Conservation (phyloP, 345 rosid species). For the Salix udensis region DNA sequence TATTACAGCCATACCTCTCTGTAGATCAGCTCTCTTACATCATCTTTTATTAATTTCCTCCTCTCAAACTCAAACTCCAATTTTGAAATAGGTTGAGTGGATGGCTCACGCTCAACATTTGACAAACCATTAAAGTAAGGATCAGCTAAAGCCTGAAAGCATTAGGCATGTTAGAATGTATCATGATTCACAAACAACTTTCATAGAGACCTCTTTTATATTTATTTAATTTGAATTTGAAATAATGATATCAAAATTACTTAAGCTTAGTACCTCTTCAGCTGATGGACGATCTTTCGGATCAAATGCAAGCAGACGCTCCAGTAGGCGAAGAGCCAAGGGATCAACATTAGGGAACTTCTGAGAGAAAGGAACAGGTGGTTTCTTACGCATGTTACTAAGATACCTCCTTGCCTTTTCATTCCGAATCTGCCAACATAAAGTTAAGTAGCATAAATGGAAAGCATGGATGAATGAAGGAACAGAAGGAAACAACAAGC, state of each 20-base stretch:
- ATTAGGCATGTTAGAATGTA: constrained; percentile 15
- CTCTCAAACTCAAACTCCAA: constrained; percentile 99
- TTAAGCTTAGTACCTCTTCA: constrained; percentile 53
- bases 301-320: constrained; percentile 89
- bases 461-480: background rate
- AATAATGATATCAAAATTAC: background rate
- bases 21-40: constrained; percentile 92
- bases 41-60: constrained; percentile 85
- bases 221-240: background rate
- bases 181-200: background rate
- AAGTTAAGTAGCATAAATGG: background rate
- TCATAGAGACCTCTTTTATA: background rate
- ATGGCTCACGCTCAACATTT: constrained; percentile 83
- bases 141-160: constrained; percentile 79
- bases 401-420: constrained; percentile 98
- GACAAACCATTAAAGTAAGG: constrained; percentile 84
- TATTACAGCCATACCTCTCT: constrained; percentile 60
- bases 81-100: constrained; percentile 87
- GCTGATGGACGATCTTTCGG: constrained; percentile 96
- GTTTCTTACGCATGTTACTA: constrained; percentile 86
- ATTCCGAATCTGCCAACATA: constrained; percentile 68
- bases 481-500: background rate
- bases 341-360: constrained; percentile 86
- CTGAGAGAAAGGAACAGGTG: constrained; percentile 65
- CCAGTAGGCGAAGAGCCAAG: constrained; percentile 67